These are phyloP conservation scores for Asparagopsis taxiformis DNA, from an alignment of 31 red algal genomes.

Conservation along the genomic window DNA sequence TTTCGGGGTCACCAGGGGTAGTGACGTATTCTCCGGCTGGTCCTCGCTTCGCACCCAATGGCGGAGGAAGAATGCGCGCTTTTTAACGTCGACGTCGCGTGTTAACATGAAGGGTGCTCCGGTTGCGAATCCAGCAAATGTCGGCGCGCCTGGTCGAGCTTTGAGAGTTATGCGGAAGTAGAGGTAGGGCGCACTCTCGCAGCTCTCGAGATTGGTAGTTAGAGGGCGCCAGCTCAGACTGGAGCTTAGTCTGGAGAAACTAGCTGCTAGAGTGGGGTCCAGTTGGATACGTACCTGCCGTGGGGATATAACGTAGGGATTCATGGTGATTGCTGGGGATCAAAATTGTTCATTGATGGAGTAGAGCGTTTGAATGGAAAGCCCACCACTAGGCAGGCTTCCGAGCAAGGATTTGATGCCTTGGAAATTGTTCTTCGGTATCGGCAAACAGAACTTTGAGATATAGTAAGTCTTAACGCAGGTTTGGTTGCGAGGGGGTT, in stretches of 20 bases:
- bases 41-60: constrained; percentile 49
- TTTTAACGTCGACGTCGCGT: constrained; percentile 48
- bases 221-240: constrained; percentile 53
- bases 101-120: constrained; percentile 73
- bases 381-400: not conserved
- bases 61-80: constrained; percentile 64
- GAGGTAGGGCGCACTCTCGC: constrained; percentile 57
- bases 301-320: constrained; percentile 15
- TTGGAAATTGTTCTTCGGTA: no score
- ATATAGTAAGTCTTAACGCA: no score
- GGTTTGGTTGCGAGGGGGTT: no score
- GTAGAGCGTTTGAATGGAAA: not conserved
- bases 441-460: no score
- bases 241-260: constrained; percentile 25
- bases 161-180: constrained; percentile 56
- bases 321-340: no score
- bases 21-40: constrained; percentile 7
- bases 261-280: constrained; percentile 10
- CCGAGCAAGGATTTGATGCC: no score
- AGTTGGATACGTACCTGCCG: constrained; percentile 7
- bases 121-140: constrained; percentile 54
- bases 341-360: not conserved
- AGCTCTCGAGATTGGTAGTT: constrained; percentile 58
- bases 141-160: constrained; percentile 8
- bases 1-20: constrained; percentile 3